Conservation (phyloP, 768 basidiomycete genomes). For the Asterophora parasitica region DNA sequence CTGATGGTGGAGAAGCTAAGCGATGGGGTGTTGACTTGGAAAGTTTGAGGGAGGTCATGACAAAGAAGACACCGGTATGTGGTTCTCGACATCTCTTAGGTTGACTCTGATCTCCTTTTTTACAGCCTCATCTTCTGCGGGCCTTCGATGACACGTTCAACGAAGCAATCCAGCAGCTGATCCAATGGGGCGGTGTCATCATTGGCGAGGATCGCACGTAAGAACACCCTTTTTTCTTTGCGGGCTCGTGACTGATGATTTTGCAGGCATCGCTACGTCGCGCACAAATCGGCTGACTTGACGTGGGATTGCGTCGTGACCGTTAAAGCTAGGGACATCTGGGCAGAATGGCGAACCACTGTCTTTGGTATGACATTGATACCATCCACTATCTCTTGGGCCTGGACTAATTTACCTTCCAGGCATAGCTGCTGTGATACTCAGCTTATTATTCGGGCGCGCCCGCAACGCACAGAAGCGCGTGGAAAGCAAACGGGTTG, state of each 20-base stretch:
- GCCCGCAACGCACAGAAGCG: conserved; percentile 45
- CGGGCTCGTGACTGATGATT: too few relatives aligned
- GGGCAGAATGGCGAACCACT: conserved; percentile 63
- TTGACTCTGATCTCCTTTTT: conserved; percentile 8
- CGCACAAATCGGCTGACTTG: conserved; percentile 66
- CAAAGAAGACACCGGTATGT: too few relatives aligned
- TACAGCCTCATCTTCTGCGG: conserved; percentile 51
- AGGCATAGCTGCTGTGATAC: conserved; percentile 5
- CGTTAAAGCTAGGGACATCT: conserved; percentile 61
- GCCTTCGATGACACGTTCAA: conserved; percentile 67
- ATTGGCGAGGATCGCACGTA: conserved; percentile 62
- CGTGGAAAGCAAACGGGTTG: conserved; percentile 60
- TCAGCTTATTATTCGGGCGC: conserved; percentile 11
- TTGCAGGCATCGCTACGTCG: conserved; percentile 68
- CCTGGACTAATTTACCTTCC: not conserved
- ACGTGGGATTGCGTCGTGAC: conserved; percentile 61
- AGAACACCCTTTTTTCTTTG: conserved; percentile 25
- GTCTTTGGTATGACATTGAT: conserved; percentile 50
- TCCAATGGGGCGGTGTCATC: conserved; percentile 69
- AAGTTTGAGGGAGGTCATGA: conserved; percentile 50
- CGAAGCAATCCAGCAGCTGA: too few relatives aligned
- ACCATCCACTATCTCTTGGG: conserved; percentile 8
- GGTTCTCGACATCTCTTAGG: conserved; percentile 3
- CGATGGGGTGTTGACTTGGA: conserved; percentile 71
- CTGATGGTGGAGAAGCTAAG: conserved; percentile 65